phyloP scores from a whole-genome alignment of 768 basidiomycete species.

The Hypsizygus marmoreus region DNA sequence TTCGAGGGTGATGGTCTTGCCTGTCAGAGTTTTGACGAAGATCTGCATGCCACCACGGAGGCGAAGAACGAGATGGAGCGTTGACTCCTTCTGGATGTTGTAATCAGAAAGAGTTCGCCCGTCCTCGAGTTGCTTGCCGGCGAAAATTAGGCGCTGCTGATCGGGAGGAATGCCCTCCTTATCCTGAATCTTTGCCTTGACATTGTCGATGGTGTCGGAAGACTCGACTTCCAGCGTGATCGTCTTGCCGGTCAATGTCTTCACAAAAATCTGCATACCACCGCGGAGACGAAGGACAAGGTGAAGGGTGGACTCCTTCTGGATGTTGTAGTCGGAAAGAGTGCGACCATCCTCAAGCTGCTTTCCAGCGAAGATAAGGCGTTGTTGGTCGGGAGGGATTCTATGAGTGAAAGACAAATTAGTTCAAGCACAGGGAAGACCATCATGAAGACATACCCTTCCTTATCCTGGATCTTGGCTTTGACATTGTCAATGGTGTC shows the following conservation, averaged over 20 bases:
- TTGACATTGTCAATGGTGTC: constrained; percentile 80
- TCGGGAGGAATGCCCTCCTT: constrained; percentile 88
- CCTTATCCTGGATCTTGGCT: constrained; percentile 86
- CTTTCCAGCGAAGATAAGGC: constrained; percentile 95
- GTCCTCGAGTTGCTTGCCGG: constrained; percentile 91
- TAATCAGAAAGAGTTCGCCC: constrained; percentile 90
- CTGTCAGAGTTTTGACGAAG: constrained; percentile 85
- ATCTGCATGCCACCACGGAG: constrained; percentile 92
- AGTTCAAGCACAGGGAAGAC: not conserved
- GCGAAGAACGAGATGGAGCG: constrained; percentile 80
- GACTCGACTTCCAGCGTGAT: constrained; percentile 91
- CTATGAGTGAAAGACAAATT: constrained; percentile 23
- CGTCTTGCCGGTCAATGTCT: constrained; percentile 86
- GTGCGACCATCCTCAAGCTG: constrained; percentile 95
- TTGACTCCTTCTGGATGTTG: constrained; percentile 90
- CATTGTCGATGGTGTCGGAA: constrained; percentile 85
- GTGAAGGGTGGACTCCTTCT: constrained; percentile 94
- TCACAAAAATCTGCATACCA: constrained; percentile 85
- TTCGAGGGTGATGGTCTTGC: constrained; percentile 91
- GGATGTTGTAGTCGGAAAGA: constrained; percentile 88
- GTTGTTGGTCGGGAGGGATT: constrained; percentile 89
- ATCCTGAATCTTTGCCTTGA: constrained; percentile 92
- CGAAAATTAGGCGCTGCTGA: constrained; percentile 89
- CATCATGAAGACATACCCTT: constrained; percentile 41
- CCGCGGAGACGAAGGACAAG: constrained; percentile 89